Evolutionary conservation across 129 eudicot species (phyloP), one percentile per base, ranked within the genome.

Genomic region (Solidago caesia): DNA sequence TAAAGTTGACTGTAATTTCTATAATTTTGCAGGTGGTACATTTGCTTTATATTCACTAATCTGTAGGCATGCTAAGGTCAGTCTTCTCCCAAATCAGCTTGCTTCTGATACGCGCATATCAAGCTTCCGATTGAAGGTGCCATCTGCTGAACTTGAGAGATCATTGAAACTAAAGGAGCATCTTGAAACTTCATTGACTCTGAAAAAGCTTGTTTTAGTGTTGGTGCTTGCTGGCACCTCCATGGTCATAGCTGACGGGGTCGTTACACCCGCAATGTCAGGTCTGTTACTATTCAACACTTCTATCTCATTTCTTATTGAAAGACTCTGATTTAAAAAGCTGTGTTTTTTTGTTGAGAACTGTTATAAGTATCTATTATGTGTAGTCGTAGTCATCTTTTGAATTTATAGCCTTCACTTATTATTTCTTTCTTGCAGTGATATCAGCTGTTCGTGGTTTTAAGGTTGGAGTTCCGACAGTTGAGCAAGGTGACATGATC

Each of bases 231-330:
- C 91, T 61, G 98, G 96, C 77, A 90, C 98, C 51, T 88, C 98
- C 44, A 90, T 94, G 98, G 93, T 94, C 79, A 94, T 94, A 49
- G 98, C 96, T 73, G 96, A 87, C 79, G 98, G 97, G 61, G 93
- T 94, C 71, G 97, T 94, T 70, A 94, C 98, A 39, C 98, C 98
- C 53, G 98, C 93, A 65, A 90, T 94, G 96, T 94, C 98, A 90
- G 98, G 98, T 93, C 53, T 44, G 58, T 26, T 46, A 55, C 47
- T 68, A 4, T 47, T 55, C 68, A 14, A 4, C 39, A 1, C 48
- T 61, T 47, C 51, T 12, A 6, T 47, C 25, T 12, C 47, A 5
- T 47, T 69, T 53, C 61, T 64, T 55, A 65, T 25, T 51, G 44
- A 7, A 42, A 63, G 42, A 43, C 21, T 71, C 41, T n/a, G 67